A percentile compares a stretch with the other conserved stretches of the same genome.
Evolutionary conservation across 2,329 filamentous ascomycete species (phyloP).

Genomic region (Colletotrichum navitas): DNA sequence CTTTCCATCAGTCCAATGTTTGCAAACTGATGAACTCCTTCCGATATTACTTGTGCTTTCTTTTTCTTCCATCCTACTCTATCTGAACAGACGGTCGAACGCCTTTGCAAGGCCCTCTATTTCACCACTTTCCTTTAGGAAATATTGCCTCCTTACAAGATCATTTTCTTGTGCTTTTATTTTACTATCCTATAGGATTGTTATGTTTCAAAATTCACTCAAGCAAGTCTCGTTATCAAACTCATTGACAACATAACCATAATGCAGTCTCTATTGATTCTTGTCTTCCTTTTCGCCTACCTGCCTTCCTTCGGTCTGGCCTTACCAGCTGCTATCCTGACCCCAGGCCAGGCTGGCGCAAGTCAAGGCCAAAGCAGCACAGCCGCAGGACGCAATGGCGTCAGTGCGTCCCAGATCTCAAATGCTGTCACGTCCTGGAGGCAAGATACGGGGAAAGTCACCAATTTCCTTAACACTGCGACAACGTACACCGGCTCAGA

Average conservation of each 20-base stretch:
- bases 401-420: slow-evolving; percentile 42
- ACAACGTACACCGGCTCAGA: slow-evolving; percentile 43
- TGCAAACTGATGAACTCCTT: slow-evolving; percentile 22
- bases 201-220: background rate
- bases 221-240: slow-evolving; percentile 24
- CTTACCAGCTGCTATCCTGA: slow-evolving; percentile 33
- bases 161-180: background rate
- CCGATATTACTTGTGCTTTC: slow-evolving; percentile 26
- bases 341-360: slow-evolving; percentile 5
- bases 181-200: background rate
- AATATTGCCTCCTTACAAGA: background rate
- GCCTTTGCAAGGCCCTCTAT: slow-evolving; percentile 35
- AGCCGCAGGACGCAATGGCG: slow-evolving; percentile 22
- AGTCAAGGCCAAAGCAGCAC: slow-evolving; percentile 30
- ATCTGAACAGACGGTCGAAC: slow-evolving; percentile 34
- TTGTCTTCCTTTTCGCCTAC: slow-evolving; percentile 27
- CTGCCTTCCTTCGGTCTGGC: slow-evolving; percentile 20
- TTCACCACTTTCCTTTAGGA: slow-evolving; percentile 31
- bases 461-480: slow-evolving; percentile 44
- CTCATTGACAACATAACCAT: slow-evolving; percentile 23
- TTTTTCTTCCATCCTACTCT: slow-evolving; percentile 1
- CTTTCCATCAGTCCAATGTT: slow-evolving; percentile 12
- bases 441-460: slow-evolving; percentile 44
- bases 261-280: slow-evolving; percentile 32
- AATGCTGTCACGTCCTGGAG: slow-evolving; percentile 44